Evolutionary conservation across 345 rosid species (phyloP), one percentile per base, ranked within the genome.

Genomic region (Camelina neglecta): DNA sequence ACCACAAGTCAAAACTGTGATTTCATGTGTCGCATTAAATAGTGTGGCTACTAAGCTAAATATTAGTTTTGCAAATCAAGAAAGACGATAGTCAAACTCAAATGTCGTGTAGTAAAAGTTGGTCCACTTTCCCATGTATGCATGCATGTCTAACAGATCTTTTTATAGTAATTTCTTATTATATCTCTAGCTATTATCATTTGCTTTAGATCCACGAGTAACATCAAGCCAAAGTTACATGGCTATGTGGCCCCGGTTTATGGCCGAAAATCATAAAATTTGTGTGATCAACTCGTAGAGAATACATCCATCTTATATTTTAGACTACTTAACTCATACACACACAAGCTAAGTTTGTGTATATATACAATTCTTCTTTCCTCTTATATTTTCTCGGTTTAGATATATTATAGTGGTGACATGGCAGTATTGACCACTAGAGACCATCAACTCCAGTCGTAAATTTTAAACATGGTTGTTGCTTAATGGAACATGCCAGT

Each of bases 101-200:
- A 73, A 29, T 55, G 48, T 42, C 69, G 76, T 72, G 11, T 72
- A 16, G 60, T 72, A 50, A 23, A 50, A 41, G 68, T 72, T 49
- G 61, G 76, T 55, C 64, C 71, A 55, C 48, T 73, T 64, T 54
- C 70, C 61, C 77, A 73, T 21, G 23, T 21, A 29, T 64, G 71
- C 69, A 64, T 64, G 64, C 64, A 42, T 73, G 47, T 42, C 44
- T 63, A 53, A 24, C 26, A 29, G 0, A 13, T 36, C 3, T 49
- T 47, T 33, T 60, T 15, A 8, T 35, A 59, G 21, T 45, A n/a
- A 24, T 57, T 20, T 58, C 10, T 24, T 20, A 42, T 13, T 13
- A 23, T 45, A 57, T 1, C 23, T 0, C 23, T 35, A 29, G 31
- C 2, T 56, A 0, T 62, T 53, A 36, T 35, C 36, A 24, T 44